Percentiles rank a stretch among this genome's conserved stretches.
phyloP scores from a whole-genome alignment of 176 grass and related monocot species.

The Ampelocalamus luodianensis region DNA sequence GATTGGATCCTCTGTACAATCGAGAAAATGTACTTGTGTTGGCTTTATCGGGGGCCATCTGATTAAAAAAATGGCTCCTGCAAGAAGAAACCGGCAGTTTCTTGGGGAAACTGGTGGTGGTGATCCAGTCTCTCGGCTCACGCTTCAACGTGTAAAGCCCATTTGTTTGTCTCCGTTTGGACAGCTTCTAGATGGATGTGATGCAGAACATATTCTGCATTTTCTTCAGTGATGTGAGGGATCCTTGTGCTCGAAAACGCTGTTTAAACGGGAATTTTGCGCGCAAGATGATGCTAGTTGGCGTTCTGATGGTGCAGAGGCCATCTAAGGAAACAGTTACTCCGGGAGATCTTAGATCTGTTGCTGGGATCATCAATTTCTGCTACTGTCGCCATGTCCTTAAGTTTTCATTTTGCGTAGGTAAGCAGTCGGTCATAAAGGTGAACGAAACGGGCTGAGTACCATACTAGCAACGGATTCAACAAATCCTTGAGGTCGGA shows the following conservation, averaged over 20 bases:
- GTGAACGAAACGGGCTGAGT: background rate
- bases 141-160: background rate
- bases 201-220: background rate
- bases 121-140: background rate
- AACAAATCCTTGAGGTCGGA: background rate
- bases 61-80: constrained; percentile 3
- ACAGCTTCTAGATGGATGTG: background rate
- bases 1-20: background rate
- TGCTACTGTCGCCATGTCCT: background rate
- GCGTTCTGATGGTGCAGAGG: background rate
- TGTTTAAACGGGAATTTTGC: background rate
- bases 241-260: background rate
- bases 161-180: background rate
- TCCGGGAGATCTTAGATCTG: too few species aligned
- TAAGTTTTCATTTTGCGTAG: background rate
- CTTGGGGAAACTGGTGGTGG: background rate
- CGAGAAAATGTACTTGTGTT: background rate
- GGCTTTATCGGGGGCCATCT: background rate
- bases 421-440: background rate
- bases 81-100: background rate
- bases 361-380: background rate
- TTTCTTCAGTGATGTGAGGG: background rate
- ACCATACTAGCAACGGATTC: background rate
- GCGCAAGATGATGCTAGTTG: background rate
- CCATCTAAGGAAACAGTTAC: background rate